These are phyloP conservation scores for Pythium pectinolyticum DNA, from an alignment of 352 stramenopile genomes.

Conservation along the genomic window DNA sequence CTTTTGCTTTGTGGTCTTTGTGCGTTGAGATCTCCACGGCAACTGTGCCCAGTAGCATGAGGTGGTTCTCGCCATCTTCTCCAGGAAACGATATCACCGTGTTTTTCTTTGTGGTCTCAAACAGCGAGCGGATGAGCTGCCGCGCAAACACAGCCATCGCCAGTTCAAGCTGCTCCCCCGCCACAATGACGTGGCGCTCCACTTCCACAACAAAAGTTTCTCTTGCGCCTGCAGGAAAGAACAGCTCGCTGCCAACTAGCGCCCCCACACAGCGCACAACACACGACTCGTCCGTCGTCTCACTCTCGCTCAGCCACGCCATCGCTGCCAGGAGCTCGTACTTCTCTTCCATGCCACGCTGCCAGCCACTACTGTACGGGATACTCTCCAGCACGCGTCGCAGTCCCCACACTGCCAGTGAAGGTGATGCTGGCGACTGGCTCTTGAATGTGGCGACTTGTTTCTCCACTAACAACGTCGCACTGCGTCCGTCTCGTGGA, in stretches of 20 bases:
- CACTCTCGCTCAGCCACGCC: conserved; percentile 19
- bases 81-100: not conserved
- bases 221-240: not conserved
- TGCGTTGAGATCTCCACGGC: conserved; percentile 13
- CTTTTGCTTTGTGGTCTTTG: conserved; percentile 13
- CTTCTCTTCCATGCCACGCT: not conserved
- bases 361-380: conserved; percentile 14
- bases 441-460: conserved; percentile 24
- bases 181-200: conserved; percentile 45
- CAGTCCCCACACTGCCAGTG: conserved; percentile 17
- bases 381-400: conserved; percentile 10
- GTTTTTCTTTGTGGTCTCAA: conserved; percentile 31
- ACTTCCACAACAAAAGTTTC: conserved; percentile 9
- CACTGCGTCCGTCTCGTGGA: not conserved
- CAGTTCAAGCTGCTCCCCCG: conserved; percentile 38
- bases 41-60: conserved; percentile 9
- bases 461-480: not conserved
- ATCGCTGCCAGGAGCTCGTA: not conserved
- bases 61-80: conserved; percentile 10
- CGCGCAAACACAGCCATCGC: conserved; percentile 52
- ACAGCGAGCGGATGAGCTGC: conserved; percentile 44
- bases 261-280: conserved; percentile 19
- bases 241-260: conserved; percentile 1
- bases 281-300: conserved; percentile 8
- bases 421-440: not conserved